These are phyloP conservation scores for Pseudonitzschia multiseries DNA, from an alignment of 108 stramenopile species.

Conservation along the genomic window DNA sequence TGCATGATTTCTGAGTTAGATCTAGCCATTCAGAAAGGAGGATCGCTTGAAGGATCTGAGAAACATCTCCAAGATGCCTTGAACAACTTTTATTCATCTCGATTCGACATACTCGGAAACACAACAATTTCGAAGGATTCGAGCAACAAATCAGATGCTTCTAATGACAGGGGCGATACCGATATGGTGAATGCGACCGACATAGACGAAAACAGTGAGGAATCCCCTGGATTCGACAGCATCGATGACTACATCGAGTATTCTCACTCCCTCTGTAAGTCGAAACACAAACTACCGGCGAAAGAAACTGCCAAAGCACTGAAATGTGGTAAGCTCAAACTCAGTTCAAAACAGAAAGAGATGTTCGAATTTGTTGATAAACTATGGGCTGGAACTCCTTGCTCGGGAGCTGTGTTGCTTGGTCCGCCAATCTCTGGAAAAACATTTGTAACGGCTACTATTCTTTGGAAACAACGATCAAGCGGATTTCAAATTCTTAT, in stretches of 20 bases:
- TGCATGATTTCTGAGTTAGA: constrained; percentile 25
- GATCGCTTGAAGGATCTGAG: constrained; percentile 17
- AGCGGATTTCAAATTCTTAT: constrained; percentile 61
- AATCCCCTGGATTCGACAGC: background rate
- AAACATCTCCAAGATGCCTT: constrained; percentile 17
- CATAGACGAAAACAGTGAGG: background rate
- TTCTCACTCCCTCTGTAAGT: constrained; percentile 6
- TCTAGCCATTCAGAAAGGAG: constrained; percentile 11
- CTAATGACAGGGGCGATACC: background rate
- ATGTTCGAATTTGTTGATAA: constrained; percentile 34
- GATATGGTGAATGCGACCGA: constrained; percentile 1
- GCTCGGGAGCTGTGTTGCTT: constrained; percentile 42
- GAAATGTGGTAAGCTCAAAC: constrained; percentile 14
- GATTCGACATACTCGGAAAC: constrained; percentile 27
- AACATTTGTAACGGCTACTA: constrained; percentile 50
- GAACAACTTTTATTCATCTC: constrained; percentile 2
- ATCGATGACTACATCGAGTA: constrained; percentile 20
- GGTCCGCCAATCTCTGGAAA: constrained; percentile 60
- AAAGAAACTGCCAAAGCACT: constrained; percentile 8
- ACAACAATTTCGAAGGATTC: background rate
- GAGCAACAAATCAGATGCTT: background rate
- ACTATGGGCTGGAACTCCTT: constrained; percentile 21
- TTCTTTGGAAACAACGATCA: constrained; percentile 52
- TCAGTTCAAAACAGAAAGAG: constrained; percentile 21
- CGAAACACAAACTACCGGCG: background rate